These are phyloP conservation scores for Aspergillus sparsus DNA, from an alignment of 495 filamentous ascomycete genomes.

Conservation along the genomic window DNA sequence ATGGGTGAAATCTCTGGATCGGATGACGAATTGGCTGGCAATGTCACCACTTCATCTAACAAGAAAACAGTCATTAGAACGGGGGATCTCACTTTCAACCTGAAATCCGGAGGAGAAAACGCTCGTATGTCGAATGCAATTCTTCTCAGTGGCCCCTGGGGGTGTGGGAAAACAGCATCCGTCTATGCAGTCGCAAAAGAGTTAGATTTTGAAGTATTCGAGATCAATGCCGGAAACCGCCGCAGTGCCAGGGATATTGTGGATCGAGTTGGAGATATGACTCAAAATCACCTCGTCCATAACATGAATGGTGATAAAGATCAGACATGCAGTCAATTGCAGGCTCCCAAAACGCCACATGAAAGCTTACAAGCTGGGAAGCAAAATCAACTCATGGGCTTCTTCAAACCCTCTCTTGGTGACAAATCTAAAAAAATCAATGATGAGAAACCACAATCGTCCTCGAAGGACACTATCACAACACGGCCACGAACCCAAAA, in stretches of 20 bases:
- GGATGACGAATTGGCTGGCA: constrained; percentile 55
- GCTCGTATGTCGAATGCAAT: constrained; percentile 58
- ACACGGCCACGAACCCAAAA: constrained; percentile 65
- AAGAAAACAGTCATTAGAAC: constrained; percentile 67
- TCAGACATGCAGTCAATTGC: constrained; percentile 22
- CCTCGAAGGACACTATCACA: constrained; percentile 29
- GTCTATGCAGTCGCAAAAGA: constrained; percentile 96
- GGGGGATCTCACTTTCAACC: constrained; percentile 46
- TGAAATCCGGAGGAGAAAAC: constrained; percentile 42
- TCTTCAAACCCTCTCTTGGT: constrained; percentile 63
- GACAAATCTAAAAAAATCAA: constrained; percentile 26
- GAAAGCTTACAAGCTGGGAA: constrained; percentile 55
- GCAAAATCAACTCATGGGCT: constrained; percentile 76
- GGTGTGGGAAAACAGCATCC: constrained; percentile 91
- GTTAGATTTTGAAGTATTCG: constrained; percentile 91
- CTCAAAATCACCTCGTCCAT: constrained; percentile 86
- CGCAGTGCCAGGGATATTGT: constrained; percentile 87
- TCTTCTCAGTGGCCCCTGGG: constrained; percentile 83
- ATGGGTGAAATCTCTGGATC: constrained; percentile 71
- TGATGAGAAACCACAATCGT: constrained; percentile 24
- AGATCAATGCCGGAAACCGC: constrained; percentile 82
- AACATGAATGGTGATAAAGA: constrained; percentile 39
- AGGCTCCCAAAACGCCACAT: constrained; percentile 18
- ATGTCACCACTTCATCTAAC: constrained; percentile 34
- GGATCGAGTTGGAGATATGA: constrained; percentile 95